A percentile compares a stretch with the other conserved stretches of the same genome.
These are phyloP conservation scores for Stereocaulon alpinum DNA, from an alignment of 495 filamentous ascomycete species.

Conservation along the genomic window DNA sequence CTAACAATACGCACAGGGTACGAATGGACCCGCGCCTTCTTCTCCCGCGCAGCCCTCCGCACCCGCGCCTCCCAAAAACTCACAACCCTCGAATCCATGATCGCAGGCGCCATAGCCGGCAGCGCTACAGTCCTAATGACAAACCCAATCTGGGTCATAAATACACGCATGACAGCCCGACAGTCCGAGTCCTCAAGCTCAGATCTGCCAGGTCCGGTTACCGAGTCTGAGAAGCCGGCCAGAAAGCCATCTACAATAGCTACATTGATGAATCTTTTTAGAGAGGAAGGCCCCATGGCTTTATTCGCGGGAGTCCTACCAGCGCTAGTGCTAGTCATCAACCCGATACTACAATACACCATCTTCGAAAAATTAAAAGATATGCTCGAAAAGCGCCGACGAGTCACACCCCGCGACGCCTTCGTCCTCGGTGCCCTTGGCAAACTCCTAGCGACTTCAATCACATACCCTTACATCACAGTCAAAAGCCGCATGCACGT, in stretches of 20 bases:
- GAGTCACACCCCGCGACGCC: conserved; percentile 71
- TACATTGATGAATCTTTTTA: conserved; percentile 65
- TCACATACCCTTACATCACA: conserved; percentile 98
- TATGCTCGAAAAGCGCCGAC: conserved; percentile 50
- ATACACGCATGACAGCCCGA: conserved; percentile 93
- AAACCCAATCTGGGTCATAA: conserved; percentile 98
- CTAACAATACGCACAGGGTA: no score
- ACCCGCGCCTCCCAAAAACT: conserved; percentile 72
- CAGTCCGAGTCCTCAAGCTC: conserved; percentile 48
- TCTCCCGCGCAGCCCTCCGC: conserved; percentile 68
- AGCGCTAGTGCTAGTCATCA: conserved; percentile 87
- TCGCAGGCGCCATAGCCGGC: conserved; percentile 89
- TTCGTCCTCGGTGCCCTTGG: conserved; percentile 89
- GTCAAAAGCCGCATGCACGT: conserved; percentile 97
- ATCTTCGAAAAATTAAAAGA: conserved; percentile 97
- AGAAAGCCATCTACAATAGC: conserved; percentile 60
- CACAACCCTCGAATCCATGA: conserved; percentile 82
- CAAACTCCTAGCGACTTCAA: conserved; percentile 83
- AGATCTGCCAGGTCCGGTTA: conserved; percentile 37
- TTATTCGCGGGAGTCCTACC: conserved; percentile 90
- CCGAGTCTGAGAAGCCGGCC: conserved; percentile 22
- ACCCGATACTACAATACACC: conserved; percentile 97
- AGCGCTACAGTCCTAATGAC: conserved; percentile 89
- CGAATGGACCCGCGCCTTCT: conserved; percentile 87
- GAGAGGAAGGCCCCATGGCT: conserved; percentile 68